Percentiles rank a stretch among this genome's conserved stretches.
Evolutionary conservation across 2,329 filamentous ascomycete genomes (phyloP).

Genomic region (Westerdykella sp.): DNA sequence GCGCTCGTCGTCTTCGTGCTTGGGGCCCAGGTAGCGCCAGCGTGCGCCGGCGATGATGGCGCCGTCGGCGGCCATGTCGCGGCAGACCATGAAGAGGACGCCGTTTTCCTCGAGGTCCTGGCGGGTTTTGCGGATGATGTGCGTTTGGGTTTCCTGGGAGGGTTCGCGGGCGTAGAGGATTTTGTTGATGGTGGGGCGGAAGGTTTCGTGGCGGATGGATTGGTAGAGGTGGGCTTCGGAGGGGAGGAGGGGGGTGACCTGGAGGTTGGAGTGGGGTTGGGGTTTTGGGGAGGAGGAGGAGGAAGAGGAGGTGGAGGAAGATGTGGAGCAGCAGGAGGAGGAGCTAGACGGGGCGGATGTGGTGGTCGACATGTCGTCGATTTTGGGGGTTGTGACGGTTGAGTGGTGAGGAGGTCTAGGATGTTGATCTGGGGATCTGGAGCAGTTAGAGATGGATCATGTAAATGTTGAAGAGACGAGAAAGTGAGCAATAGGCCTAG

Average conservation of each 20-base stretch:
- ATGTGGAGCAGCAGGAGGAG: neutral
- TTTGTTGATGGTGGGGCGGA: constrained; percentile 28
- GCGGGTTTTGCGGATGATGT: constrained; percentile 16
- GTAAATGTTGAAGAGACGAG: too few relatives aligned
- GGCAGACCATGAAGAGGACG: constrained; percentile 25
- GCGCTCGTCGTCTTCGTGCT: neutral
- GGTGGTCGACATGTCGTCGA: too few relatives aligned
- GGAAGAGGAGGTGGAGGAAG: constrained; percentile 13
- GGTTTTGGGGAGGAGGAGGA: neutral
- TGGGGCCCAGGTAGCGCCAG: constrained; percentile 22
- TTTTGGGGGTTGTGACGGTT: too few relatives aligned
- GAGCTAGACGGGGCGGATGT: neutral
- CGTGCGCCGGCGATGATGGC: constrained; percentile 27
- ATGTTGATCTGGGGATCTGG: too few relatives aligned
- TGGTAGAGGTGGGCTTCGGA: constrained; percentile 26
- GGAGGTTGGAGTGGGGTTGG: constrained; percentile 16
- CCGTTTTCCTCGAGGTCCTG: constrained; percentile 22
- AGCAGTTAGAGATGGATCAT: too few relatives aligned
- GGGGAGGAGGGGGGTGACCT: constrained; percentile 21
- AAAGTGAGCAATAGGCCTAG: too few relatives aligned
- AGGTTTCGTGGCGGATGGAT: constrained; percentile 27
- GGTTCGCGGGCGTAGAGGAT: constrained; percentile 28
- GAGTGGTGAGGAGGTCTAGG: too few relatives aligned
- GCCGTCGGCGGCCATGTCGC: constrained; percentile 16
- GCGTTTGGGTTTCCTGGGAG: constrained; percentile 19